Evolutionary conservation across 345 rosid species (phyloP).

Genomic region (Gossypium australe): DNA sequence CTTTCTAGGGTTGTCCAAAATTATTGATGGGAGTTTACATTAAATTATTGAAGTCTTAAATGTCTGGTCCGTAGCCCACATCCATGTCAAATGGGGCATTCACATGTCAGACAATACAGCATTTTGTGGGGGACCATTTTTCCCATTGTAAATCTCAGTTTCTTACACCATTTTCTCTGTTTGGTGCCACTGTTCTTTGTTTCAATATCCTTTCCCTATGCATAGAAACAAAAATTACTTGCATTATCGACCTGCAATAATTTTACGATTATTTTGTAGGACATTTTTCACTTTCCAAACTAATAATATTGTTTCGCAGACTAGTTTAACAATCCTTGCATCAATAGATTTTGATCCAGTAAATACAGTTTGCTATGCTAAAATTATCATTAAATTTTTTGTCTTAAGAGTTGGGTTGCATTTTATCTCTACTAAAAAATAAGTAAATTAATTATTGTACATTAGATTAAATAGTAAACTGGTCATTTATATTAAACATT

Average conservation of each 20-base stretch:
- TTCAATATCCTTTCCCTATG: neutral
- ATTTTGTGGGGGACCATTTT: neutral
- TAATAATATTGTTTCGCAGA: too few species aligned
- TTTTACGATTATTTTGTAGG: too few species aligned
- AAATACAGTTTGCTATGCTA: too few species aligned
- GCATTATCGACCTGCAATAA: neutral
- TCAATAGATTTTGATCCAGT: too few species aligned
- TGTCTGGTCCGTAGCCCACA: neutral
- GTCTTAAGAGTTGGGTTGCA: fast-evolving
- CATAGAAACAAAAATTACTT: neutral
- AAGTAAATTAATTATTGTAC: too few species aligned
- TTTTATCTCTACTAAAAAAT: too few species aligned
- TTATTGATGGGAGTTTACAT: neutral
- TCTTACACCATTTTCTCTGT: neutral
- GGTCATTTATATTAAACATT: too few species aligned
- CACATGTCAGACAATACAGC: neutral
- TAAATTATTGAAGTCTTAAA: neutral
- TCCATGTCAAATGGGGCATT: neutral
- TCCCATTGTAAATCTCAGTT: neutral
- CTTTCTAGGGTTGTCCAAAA: neutral
- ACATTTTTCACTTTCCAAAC: too few species aligned
- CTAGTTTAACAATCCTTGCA: too few species aligned
- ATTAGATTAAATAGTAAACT: too few species aligned
- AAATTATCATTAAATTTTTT: too few species aligned
- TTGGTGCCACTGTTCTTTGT: neutral